phyloP scores from a whole-genome alignment of 2,329 filamentous ascomycete species.

The Ophiostoma sp. region DNA sequence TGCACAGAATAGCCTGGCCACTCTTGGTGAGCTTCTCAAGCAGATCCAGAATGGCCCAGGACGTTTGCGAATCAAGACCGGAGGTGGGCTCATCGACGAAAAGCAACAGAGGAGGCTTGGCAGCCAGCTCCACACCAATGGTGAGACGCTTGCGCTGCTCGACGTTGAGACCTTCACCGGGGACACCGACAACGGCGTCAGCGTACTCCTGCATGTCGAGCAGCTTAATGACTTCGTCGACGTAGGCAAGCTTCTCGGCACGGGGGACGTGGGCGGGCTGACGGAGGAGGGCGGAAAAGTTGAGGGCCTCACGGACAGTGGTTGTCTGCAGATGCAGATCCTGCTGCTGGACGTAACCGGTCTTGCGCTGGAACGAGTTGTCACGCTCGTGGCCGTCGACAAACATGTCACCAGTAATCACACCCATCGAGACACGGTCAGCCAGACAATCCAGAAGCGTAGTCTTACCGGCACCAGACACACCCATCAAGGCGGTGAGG shows the following conservation, averaged over 20 bases:
- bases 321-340: conserved; percentile 85
- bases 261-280: conserved; percentile 73
- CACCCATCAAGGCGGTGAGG: conserved; percentile 86
- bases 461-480: conserved; percentile 88
- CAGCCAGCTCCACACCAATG: conserved; percentile 76
- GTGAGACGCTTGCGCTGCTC: conserved; percentile 76
- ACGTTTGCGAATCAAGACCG: conserved; percentile 88
- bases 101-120: conserved; percentile 83
- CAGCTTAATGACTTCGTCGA: conserved; percentile 87
- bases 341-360: conserved; percentile 89
- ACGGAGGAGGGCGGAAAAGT: conserved; percentile 81
- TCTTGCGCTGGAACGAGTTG: conserved; percentile 84
- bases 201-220: conserved; percentile 89
- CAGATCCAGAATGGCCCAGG: conserved; percentile 86
- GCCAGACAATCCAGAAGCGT: conserved; percentile 85
- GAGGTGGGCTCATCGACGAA: conserved; percentile 96
- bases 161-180: conserved; percentile 78
- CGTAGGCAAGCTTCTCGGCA: conserved; percentile 81
- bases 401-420: conserved; percentile 81
- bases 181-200: conserved; percentile 86
- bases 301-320: conserved; percentile 84
- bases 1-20: conserved; percentile 92
- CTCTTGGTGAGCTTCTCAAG: conserved; percentile 86
- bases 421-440: conserved; percentile 82
- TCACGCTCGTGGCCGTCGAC: conserved; percentile 68